Conservation (phyloP, 2,329 filamentous ascomycete genomes). For the Parafenestella ontariensis region DNA sequence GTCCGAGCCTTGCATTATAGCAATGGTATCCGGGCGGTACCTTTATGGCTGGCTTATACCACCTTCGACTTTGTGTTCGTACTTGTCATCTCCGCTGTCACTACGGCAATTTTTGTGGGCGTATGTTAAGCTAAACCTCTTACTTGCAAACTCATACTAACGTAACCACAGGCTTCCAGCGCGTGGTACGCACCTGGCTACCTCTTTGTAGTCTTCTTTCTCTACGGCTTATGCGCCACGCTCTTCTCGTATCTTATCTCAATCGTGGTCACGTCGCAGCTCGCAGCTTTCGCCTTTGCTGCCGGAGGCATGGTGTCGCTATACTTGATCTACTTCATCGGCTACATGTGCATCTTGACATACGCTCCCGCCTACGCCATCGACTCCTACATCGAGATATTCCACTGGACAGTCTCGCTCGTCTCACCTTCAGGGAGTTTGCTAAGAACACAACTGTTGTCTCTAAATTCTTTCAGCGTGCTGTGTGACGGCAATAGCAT, state of each 20-base stretch:
- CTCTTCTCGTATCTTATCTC: slow-evolving; percentile 83
- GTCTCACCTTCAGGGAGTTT: slow-evolving; percentile 81
- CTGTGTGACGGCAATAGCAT: slow-evolving; percentile 71
- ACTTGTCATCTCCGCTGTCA: slow-evolving; percentile 69
- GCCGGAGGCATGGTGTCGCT: slow-evolving; percentile 73
- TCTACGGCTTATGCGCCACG: slow-evolving; percentile 81
- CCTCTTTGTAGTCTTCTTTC: slow-evolving; percentile 78
- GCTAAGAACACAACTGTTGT: slow-evolving; percentile 75
- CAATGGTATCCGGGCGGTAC: slow-evolving; percentile 82
- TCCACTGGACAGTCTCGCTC: slow-evolving; percentile 76
- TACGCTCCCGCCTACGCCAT: slow-evolving; percentile 75
- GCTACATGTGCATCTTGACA: slow-evolving; percentile 67
- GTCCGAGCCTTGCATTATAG: slow-evolving; percentile 89
- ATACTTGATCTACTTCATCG: slow-evolving; percentile 58
- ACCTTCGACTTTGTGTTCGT: slow-evolving; percentile 81
- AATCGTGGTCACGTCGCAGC: slow-evolving; percentile 77
- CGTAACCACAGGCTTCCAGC: slow-evolving; percentile 53
- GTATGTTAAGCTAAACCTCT: slow-evolving; percentile 22
- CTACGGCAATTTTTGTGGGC: slow-evolving; percentile 72
- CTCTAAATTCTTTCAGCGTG: slow-evolving; percentile 83
- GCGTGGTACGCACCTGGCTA: slow-evolving; percentile 83
- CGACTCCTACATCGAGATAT: slow-evolving; percentile 70
- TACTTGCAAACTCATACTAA: slow-evolving; percentile 12
- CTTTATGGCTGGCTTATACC: slow-evolving; percentile 85
- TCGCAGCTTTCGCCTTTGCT: slow-evolving; percentile 84